Percentiles rank a stretch among this genome's conserved stretches.
Evolutionary conservation across 108 stramenopile genomes (phyloP).

Genomic region (Hondaea fermentalgiana): DNA sequence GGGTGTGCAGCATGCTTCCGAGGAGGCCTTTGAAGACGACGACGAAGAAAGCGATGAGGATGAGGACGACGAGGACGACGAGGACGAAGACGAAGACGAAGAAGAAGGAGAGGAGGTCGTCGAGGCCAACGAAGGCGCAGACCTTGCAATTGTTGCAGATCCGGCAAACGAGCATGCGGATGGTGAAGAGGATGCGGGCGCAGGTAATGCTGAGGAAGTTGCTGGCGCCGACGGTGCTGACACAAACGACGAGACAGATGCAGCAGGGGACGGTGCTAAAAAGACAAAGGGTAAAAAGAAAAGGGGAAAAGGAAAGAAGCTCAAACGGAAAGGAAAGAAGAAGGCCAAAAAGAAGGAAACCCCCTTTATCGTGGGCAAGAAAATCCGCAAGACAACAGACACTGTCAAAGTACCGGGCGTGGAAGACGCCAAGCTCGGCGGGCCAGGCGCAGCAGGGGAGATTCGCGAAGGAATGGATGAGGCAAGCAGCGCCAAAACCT

Average conservation of each 20-base stretch:
- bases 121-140: neutral
- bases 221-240: neutral
- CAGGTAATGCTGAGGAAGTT: too few relatives aligned
- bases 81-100: neutral
- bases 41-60: constrained; percentile 19
- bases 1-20: constrained; percentile 25
- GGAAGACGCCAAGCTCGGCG: neutral
- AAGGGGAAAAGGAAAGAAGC: neutral
- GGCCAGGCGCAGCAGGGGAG: neutral
- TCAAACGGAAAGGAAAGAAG: neutral
- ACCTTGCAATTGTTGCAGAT: neutral
- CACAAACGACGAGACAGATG: neutral
- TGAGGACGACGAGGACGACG: neutral
- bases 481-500: constrained; percentile 19
- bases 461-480: neutral
- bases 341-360: neutral
- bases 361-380: neutral
- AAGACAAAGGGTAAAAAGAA: neutral
- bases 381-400: neutral
- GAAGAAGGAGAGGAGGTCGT: neutral
- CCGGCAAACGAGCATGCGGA: neutral
- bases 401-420: neutral
- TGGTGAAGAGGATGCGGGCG: too few relatives aligned
- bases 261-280: neutral
- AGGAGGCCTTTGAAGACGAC: constrained; percentile 16